A percentile compares a stretch with the other conserved stretches of the same genome.
Conservation (phyloP, 257 asterid genomes). For the Jaltomata sinuosa region DNA sequence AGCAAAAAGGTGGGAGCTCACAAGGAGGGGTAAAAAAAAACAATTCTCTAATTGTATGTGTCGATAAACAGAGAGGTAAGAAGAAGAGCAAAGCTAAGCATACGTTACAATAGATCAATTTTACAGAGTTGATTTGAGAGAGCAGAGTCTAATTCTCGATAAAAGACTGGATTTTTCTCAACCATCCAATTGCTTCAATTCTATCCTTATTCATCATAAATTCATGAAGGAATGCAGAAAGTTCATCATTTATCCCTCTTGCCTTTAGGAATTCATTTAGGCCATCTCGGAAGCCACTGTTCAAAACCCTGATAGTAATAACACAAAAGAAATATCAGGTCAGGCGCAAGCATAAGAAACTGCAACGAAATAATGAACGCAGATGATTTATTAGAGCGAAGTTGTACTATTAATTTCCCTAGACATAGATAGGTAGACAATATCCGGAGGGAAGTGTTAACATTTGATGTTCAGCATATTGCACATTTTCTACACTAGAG, state of each 20-base stretch:
- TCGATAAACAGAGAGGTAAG: not conserved
- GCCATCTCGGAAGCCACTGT: slow-evolving; percentile 22
- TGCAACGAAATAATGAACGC: not conserved
- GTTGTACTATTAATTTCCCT: not conserved
- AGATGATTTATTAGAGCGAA: not conserved
- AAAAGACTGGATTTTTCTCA: slow-evolving; percentile 27
- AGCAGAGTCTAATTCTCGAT: slow-evolving; percentile 15
- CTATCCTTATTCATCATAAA: slow-evolving; percentile 54
- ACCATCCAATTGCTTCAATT: slow-evolving; percentile 44
- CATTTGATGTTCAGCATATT: not conserved
- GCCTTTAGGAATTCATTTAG: slow-evolving; percentile 37
- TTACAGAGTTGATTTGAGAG: not conserved
- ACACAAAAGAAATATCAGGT: not conserved
- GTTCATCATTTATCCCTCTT: slow-evolving; percentile 38
- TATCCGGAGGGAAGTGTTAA: not conserved
- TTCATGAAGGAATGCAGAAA: slow-evolving; percentile 42
- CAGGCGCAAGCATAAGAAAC: slow-evolving; percentile 2
- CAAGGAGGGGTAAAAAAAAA: too few species aligned
- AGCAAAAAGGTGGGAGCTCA: too few species aligned
- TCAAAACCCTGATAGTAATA: slow-evolving; percentile 30
- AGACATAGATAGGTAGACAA: not conserved
- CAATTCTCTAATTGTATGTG: not conserved
- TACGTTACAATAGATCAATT: not conserved
- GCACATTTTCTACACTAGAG: not conserved
- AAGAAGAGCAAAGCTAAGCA: not conserved